These are phyloP conservation scores for Chamaecyparis obtusa DNA, from an alignment of 75 land plant genomes.

Conservation along the genomic window DNA sequence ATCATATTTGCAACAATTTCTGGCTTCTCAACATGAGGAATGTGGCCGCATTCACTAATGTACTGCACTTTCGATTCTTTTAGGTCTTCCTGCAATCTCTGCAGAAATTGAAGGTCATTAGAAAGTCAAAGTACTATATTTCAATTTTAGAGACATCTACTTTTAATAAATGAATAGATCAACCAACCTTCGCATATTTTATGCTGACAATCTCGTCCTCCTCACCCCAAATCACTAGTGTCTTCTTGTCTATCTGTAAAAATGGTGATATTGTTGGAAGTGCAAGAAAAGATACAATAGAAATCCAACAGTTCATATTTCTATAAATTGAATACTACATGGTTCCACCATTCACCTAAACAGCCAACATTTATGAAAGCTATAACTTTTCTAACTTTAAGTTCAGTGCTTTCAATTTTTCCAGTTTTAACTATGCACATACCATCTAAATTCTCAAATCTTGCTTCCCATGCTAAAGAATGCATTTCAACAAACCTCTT, in stretches of 20 bases:
- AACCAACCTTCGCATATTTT: constrained; percentile 59
- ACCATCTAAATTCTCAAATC: not conserved
- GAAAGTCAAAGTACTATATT: not conserved
- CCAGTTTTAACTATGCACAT: not conserved
- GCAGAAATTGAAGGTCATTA: constrained; percentile 18
- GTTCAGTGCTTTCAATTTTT: not conserved
- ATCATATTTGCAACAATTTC: constrained; percentile 45
- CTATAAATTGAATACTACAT: not conserved
- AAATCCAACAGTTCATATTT: not conserved
- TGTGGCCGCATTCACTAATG: constrained; percentile 69
- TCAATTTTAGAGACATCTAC: not conserved
- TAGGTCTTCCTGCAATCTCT: constrained; percentile 72
- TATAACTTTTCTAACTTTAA: not conserved
- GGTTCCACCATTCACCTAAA: not conserved
- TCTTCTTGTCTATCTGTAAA: constrained; percentile 70
- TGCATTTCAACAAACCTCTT: constrained; percentile 43
- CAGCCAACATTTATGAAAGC: not conserved
- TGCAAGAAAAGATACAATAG: not conserved
- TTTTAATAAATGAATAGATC: not conserved
- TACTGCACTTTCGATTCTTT: constrained; percentile 37
- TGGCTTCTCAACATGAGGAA: constrained; percentile 90
- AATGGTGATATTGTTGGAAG: not conserved
- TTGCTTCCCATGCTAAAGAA: constrained; percentile 1
- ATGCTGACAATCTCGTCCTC: constrained; percentile 72
- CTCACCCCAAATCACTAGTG: constrained; percentile 96